Percentiles rank a stretch among this genome's conserved stretches.
Evolutionary conservation across 345 rosid species (phyloP).

Genomic region (Reutealis trisperma): DNA sequence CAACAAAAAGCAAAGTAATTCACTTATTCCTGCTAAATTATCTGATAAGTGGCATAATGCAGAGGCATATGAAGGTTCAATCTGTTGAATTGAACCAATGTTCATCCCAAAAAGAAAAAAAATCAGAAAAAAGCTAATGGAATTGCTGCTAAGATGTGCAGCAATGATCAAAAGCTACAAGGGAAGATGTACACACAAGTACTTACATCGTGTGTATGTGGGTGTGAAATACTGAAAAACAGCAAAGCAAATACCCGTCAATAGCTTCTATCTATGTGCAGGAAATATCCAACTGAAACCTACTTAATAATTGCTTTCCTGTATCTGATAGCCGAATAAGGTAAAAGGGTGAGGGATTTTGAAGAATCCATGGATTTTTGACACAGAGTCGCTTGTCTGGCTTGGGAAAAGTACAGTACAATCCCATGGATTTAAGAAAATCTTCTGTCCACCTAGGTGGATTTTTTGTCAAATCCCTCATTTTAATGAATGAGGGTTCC

Average conservation of each 20-base stretch:
- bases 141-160: neutral
- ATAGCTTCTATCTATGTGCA: too few species aligned
- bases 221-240: neutral
- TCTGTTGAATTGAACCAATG: neutral
- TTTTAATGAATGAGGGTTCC: too few species aligned
- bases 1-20: slow-evolving; percentile 14
- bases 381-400: too few species aligned
- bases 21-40: neutral
- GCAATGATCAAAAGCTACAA: neutral
- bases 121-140: neutral
- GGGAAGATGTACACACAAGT: neutral
- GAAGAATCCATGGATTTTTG: too few species aligned
- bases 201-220: neutral
- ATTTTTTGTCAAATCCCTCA: too few species aligned
- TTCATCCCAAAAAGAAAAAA: too few species aligned
- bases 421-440: too few species aligned
- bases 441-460: too few species aligned
- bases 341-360: neutral
- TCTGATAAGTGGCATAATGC: neutral
- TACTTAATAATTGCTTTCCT: neutral
- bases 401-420: too few species aligned
- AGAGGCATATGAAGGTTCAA: neutral
- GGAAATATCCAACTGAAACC: too few species aligned
- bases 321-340: neutral
- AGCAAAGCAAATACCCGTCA: neutral